Evolutionary conservation across 768 basidiomycete species (phyloP).

Genomic region (Vishniacozyma victoriae): DNA sequence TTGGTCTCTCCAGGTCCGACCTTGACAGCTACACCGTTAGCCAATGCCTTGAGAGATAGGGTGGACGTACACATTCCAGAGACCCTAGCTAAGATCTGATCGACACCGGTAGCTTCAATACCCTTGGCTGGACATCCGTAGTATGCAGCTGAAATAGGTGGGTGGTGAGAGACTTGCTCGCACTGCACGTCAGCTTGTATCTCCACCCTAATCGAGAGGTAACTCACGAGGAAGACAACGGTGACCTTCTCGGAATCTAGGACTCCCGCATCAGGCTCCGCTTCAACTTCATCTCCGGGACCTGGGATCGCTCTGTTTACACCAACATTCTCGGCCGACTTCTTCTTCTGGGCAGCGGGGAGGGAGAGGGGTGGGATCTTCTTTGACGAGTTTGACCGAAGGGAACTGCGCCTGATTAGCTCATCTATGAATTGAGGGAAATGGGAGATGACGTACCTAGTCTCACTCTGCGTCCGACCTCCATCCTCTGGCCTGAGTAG

Average conservation of each 20-base stretch:
- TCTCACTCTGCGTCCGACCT: constrained; percentile 22
- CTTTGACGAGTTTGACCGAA: too few relatives aligned
- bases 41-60: neutral
- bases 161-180: constrained; percentile 95
- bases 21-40: constrained; percentile 31
- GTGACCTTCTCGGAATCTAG: constrained; percentile 53
- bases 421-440: neutral
- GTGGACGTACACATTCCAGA: constrained; percentile 60
- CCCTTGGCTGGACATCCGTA: constrained; percentile 68
- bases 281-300: constrained; percentile 43
- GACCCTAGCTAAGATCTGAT: constrained; percentile 89
- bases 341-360: constrained; percentile 8
- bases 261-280: constrained; percentile 48
- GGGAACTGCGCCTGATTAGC: neutral
- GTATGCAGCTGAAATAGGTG: constrained; percentile 82
- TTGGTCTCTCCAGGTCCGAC: constrained; percentile 69
- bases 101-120: constrained; percentile 65
- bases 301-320: constrained; percentile 31
- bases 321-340: constrained; percentile 19
- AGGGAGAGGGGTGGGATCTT: constrained; percentile 5
- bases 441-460: constrained; percentile 16
- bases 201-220: neutral
- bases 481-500: constrained; percentile 33
- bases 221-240: constrained; percentile 60
- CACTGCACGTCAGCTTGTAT: constrained; percentile 50